phyloP scores from a whole-genome alignment of 495 filamentous ascomycete genomes.

The Hamigera avellanea region DNA sequence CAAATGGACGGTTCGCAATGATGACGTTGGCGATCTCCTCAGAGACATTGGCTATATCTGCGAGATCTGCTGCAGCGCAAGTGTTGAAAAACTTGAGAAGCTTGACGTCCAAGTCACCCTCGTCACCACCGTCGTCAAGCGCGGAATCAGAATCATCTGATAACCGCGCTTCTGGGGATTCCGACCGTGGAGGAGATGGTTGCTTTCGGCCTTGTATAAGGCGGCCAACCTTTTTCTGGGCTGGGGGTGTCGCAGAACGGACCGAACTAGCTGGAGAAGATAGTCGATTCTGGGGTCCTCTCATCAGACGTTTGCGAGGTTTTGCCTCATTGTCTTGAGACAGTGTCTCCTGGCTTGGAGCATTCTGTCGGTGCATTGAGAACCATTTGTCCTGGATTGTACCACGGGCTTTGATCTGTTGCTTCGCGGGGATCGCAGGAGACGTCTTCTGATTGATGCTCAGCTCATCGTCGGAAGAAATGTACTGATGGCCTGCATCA shows the following conservation, averaged over 20 bases:
- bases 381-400: conserved; percentile 54
- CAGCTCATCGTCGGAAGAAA: conserved; percentile 33
- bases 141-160: conserved; percentile 45
- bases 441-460: conserved; percentile 6
- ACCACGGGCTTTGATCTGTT: conserved; percentile 46
- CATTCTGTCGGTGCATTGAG: conserved; percentile 25
- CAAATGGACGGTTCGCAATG: conserved; percentile 58
- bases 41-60: conserved; percentile 63
- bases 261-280: conserved; percentile 15
- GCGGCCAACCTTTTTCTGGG: conserved; percentile 33
- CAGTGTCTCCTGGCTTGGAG: conserved; percentile 6
- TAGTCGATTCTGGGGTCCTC: conserved; percentile 22
- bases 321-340: conserved; percentile 17
- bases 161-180: conserved; percentile 26
- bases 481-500: conserved; percentile 1
- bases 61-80: conserved; percentile 57
- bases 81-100: conserved; percentile 78
- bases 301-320: conserved; percentile 27
- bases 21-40: conserved; percentile 55
- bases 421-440: conserved; percentile 30
- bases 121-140: conserved; percentile 18
- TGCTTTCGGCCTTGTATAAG: conserved; percentile 48
- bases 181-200: conserved; percentile 32
- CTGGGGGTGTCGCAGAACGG: conserved; percentile 15
- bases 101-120: conserved; percentile 37